Base-by-base conservation (phyloP, 31 red algal species). In the Endocladia muricata region DNA sequence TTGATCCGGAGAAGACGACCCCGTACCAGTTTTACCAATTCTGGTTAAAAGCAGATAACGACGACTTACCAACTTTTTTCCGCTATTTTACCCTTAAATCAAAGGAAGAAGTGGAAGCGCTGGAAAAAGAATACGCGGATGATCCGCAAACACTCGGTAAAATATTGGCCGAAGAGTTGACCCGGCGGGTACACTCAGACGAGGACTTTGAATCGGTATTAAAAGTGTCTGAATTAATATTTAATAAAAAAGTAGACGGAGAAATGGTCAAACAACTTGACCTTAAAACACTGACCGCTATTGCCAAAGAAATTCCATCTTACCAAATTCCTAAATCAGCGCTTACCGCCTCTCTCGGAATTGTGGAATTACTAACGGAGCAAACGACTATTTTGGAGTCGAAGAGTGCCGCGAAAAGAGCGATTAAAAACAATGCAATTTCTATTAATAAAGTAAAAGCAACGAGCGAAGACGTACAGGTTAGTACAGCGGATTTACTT, bases 11-110 rank as follows among this genome's bases (percentile, higher is more conserved):
- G 17, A 91, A 91, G 42, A 79, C 93, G 8, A 92, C 91, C 5
- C 91, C 96, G 37, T 98, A 94, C 51, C 71, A 98, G 60, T 98
- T 98, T 75, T 94, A 98, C 68, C 96, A 98, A 68, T 86, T 71
- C 77, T 65, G 91, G 26, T 40, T 94, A 17, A 71, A 76, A 28
- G 84, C 86, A 13, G 22, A 79, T 0, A 92, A 98, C 70, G 79
- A 73, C 2, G 91, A 98, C 51, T 91, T 98, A 17, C 78, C 88
- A 22, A 54, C 58, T 22, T 91, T 92, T 67, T 59, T 98, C 35
- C 77, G 84, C 44, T 60, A 78, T 23, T 73, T 98, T 21, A 94
- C 91, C 9, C 95, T 98, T 61, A 19, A 94, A 60, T 84, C 91
- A 30, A 44, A 92, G 37, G 42, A 69, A 4, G 80, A 98, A 37